phyloP scores from a whole-genome alignment of 2,329 filamentous ascomycete genomes.

The Botrytis cinerea region DNA sequence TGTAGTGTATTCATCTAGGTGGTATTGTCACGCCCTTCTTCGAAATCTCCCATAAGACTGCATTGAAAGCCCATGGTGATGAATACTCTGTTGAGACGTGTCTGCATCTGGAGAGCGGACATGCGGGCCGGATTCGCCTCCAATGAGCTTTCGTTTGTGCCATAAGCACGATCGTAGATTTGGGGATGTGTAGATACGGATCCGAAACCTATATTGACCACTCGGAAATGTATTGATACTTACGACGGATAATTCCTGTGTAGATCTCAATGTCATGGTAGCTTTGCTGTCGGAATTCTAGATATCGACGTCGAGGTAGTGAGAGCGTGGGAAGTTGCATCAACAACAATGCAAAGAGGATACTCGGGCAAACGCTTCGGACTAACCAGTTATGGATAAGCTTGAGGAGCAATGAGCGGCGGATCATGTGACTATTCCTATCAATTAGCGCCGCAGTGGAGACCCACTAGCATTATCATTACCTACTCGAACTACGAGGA shows the following conservation, averaged over 20 bases:
- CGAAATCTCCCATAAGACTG: neutral
- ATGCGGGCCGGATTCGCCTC: constrained; percentile 31
- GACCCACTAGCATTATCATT: neutral
- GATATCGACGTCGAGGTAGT: neutral
- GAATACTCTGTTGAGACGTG: constrained; percentile 14
- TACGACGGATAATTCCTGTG: neutral
- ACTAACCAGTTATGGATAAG: neutral
- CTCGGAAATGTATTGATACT: neutral
- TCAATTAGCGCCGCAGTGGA: neutral
- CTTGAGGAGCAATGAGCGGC: neutral
- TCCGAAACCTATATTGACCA: constrained; percentile 14
- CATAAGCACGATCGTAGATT: constrained; percentile 12
- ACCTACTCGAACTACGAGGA: neutral
- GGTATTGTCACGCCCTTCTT: constrained; percentile 6
- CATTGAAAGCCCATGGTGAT: neutral
- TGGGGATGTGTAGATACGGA: constrained; percentile 12
- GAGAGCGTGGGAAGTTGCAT: neutral
- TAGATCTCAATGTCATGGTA: neutral
- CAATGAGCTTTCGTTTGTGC: constrained; percentile 3
- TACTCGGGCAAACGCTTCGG: neutral
- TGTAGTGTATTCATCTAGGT: constrained; percentile 15
- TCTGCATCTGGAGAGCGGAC: constrained; percentile 18
- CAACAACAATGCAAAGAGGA: neutral
- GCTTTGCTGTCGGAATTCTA: neutral
- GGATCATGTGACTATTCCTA: neutral